These are phyloP conservation scores for Phytophthora rubi DNA, from an alignment of 352 stramenopile species.

Conservation along the genomic window DNA sequence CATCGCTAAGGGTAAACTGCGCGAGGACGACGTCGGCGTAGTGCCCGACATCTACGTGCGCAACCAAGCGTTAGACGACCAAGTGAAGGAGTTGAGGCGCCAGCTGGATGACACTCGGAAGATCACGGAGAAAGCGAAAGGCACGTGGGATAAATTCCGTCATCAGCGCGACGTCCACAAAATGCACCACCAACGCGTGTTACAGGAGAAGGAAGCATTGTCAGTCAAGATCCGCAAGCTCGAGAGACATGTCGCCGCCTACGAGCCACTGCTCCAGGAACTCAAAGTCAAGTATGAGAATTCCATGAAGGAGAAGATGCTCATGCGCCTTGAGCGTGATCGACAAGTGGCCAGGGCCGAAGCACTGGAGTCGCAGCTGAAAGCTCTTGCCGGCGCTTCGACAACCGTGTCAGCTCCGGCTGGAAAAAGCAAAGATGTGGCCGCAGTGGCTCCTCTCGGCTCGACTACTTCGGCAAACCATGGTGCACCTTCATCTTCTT, in stretches of 20 bases:
- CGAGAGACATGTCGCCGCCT: conserved; percentile 91
- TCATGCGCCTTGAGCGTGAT: conserved; percentile 95
- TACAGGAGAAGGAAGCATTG: conserved; percentile 96
- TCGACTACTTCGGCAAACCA: conserved; percentile 14
- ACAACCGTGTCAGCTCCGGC: conserved; percentile 7
- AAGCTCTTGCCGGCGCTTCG: conserved; percentile 37
- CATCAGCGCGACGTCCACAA: conserved; percentile 95
- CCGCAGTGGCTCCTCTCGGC: conserved; percentile 33
- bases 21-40: conserved; percentile 87
- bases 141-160: conserved; percentile 96
- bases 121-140: conserved; percentile 91
- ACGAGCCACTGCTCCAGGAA: conserved; percentile 93
- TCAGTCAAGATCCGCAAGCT: conserved; percentile 92
- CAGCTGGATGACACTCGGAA: conserved; percentile 90
- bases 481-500: conserved; percentile 16
- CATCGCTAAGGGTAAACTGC: conserved; percentile 91
- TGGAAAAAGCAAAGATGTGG: conserved; percentile 37
- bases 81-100: conserved; percentile 82
- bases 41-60: conserved; percentile 96
- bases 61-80: conserved; percentile 93
- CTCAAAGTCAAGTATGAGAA: conserved; percentile 94
- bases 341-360: conserved; percentile 89
- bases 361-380: conserved; percentile 89
- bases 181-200: conserved; percentile 95
- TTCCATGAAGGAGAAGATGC: conserved; percentile 98